These are phyloP conservation scores for Ehretia macrophylla DNA, from an alignment of 257 asterid species.

Conservation along the genomic window DNA sequence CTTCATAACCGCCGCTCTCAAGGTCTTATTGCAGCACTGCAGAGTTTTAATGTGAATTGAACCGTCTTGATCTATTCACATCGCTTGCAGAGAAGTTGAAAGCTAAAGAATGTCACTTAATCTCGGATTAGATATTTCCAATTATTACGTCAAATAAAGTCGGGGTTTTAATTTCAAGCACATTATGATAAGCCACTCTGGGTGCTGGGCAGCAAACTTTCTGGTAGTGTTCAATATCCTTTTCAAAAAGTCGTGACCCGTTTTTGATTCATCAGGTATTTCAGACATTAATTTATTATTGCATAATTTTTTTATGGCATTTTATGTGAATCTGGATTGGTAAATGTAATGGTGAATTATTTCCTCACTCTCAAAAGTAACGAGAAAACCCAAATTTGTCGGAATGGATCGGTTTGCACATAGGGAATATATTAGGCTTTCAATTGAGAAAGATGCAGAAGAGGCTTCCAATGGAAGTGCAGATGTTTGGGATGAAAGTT, in stretches of 20 bases:
- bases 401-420: slow-evolving; percentile 99
- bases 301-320: not conserved
- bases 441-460: slow-evolving; percentile 99
- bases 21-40: too few relatives aligned
- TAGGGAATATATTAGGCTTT: slow-evolving; percentile 96
- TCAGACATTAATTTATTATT: not conserved
- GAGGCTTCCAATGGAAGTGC: slow-evolving; percentile 99
- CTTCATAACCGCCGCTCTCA: too few relatives aligned
- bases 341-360: slow-evolving; percentile 1
- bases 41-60: too few relatives aligned
- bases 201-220: slow-evolving; percentile 79
- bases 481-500: slow-evolving; percentile 99
- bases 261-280: slow-evolving; percentile 96
- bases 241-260: slow-evolving; percentile 97
- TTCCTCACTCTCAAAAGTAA: slow-evolving; percentile 53
- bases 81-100: too few relatives aligned
- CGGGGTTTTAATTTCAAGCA: too few relatives aligned
- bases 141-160: too few relatives aligned
- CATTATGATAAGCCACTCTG: too few relatives aligned
- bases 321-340: not conserved
- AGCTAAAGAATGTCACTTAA: too few relatives aligned
- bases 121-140: too few relatives aligned
- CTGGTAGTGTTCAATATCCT: slow-evolving; percentile 93
- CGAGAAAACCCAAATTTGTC: slow-evolving; percentile 97
- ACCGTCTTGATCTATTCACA: too few relatives aligned